phyloP scores from a whole-genome alignment of 2,329 filamentous ascomycete genomes.

The Stachybotrys elegans region DNA sequence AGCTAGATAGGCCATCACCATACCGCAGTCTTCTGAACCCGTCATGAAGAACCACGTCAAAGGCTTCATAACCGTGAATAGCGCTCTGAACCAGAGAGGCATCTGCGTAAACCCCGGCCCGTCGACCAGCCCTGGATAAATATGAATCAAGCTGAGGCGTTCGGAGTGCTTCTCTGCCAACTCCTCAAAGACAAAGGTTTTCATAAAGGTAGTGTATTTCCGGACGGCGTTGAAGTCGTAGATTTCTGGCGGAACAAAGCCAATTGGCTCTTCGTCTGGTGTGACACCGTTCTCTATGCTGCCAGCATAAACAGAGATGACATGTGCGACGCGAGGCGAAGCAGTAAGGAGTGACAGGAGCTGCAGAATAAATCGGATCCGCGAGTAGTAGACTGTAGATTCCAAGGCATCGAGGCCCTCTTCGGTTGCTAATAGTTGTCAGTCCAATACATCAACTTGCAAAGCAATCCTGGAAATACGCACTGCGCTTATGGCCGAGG shows the following conservation, averaged over 20 bases:
- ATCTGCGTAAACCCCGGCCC: slow-evolving; percentile 5
- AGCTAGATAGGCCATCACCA: slow-evolving; percentile 5
- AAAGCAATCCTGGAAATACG: too few species aligned
- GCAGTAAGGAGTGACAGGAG: slow-evolving; percentile 6
- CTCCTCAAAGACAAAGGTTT: slow-evolving; percentile 9
- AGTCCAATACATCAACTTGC: too few species aligned
- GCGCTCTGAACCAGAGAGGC: slow-evolving; percentile 6
- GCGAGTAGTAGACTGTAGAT: slow-evolving; percentile 6
- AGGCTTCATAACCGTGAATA: slow-evolving; percentile 5
- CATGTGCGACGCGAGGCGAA: slow-evolving; percentile 6
- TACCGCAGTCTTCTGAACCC: slow-evolving; percentile 3
- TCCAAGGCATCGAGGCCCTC: slow-evolving; percentile 7
- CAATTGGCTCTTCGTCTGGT: slow-evolving; percentile 6
- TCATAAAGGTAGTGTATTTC: slow-evolving; percentile 8
- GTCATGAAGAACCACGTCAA: slow-evolving; percentile 6
- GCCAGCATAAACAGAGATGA: slow-evolving; percentile 9
- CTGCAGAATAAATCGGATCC: slow-evolving; percentile 7
- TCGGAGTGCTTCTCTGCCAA: slow-evolving; percentile 4
- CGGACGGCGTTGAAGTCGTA: slow-evolving; percentile 8
- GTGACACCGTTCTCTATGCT: slow-evolving; percentile 7
- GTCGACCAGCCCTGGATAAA: slow-evolving; percentile 8
- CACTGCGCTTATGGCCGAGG: too few species aligned
- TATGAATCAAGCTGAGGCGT: slow-evolving; percentile 5
- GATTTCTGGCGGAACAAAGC: slow-evolving; percentile 2
- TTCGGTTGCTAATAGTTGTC: slow-evolving; percentile 1